Evolutionary conservation across 192 early-diverging fungal species (phyloP), one percentile per base, ranked within the genome.

Genomic region (Entophlyctis luteolus): DNA sequence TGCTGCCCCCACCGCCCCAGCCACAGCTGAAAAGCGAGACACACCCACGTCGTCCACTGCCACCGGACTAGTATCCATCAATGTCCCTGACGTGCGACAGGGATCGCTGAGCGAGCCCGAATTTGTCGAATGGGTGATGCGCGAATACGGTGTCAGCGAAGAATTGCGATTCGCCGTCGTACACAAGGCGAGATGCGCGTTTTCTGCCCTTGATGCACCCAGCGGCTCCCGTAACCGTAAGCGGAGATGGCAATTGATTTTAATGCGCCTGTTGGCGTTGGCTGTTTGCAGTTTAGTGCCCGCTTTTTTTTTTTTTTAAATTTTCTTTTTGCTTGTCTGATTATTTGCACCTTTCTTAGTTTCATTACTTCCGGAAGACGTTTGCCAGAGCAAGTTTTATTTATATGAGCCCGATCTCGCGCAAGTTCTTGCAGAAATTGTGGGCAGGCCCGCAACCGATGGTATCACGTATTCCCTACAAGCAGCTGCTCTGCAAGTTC

Each of bases 391-490:
- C 56, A 86, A 84, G 56, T 77, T 97, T 25, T 90, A 94, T 67
- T 80, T 88, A 25, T 94, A 91, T 67, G 94, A 96, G 67, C 94
- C 94, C 18, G 89, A 93, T 70, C 81, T 95, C 28, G 88, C 92
- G 10, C 76, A 83, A 8, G 83, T 90, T 45, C 68, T 96, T 8
- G 89, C 92, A 1, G 89, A 91, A 53, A 56, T 92, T 18, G 76
- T 92, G 28, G 84, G 88, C 62, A 31, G 72, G 80, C 42, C 86
- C 18, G 27, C 1, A 27, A 16, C 20, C 14, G 18, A 0, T 53
- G 16, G 14, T 28, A 37, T 59, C 25, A 38, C 37, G 1, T 48
- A 89, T 84, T 77, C 81, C 37, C 73, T 94, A 23, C 93, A 94
- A 77, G 88, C 90, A 8, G 88, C 86, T 12, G 87, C 90, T 5